Conservation (phyloP, 805 yeast genomes). For the Candida coquimbonensis region DNA sequence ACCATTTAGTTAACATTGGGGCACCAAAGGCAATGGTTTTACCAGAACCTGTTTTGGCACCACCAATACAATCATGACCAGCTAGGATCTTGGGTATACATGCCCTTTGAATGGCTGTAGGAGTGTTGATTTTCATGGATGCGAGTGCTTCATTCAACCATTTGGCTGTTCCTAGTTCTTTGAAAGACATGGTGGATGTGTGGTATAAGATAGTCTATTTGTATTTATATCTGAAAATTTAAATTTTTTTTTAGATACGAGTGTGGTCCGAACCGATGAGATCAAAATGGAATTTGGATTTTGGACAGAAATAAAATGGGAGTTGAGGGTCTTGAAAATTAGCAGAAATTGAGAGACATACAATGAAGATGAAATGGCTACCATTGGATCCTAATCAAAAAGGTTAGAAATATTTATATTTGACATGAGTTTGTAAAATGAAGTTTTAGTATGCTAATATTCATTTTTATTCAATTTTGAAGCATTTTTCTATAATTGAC, state of each 20-base stretch:
- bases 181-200: slow-evolving; percentile 30
- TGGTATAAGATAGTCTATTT: no score
- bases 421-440: no score
- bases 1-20: slow-evolving; percentile 94
- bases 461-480: no score
- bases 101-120: slow-evolving; percentile 80
- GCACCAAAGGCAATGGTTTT: slow-evolving; percentile 96
- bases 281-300: not conserved
- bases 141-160: slow-evolving; percentile 80
- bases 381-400: no score
- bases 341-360: no score
- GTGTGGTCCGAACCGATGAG: not conserved
- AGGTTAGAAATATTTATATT: no score
- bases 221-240: not conserved
- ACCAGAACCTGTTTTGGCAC: slow-evolving; percentile 98
- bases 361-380: no score
- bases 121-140: slow-evolving; percentile 76
- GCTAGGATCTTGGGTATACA: slow-evolving; percentile 82
- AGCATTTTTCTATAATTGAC: no score
- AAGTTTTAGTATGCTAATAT: no score
- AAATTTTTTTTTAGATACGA: not conserved
- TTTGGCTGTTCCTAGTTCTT: slow-evolving; percentile 65
- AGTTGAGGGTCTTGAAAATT: no score
- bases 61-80: slow-evolving; percentile 91
- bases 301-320: not conserved